Base-by-base conservation (phyloP, 352 stramenopile species). In the Thraustochytrium sp. region DNA sequence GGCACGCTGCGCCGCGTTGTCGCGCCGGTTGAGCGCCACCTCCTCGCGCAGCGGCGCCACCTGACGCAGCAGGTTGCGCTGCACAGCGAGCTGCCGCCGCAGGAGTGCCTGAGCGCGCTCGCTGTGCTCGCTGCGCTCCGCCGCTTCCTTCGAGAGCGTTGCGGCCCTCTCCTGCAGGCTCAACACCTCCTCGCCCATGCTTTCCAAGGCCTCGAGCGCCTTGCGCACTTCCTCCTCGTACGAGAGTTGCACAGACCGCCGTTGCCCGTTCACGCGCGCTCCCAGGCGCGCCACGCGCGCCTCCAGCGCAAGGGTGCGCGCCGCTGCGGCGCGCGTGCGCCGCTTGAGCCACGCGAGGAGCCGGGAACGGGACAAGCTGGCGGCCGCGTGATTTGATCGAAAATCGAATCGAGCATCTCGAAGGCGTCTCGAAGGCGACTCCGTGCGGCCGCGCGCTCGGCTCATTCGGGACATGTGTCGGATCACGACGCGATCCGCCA, bases 1-100 rank as follows among this genome's bases (percentile, higher is more conserved):
- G 11, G 68, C 68, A 18, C 53, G 68, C 53, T 80, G 68, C 16
- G 36, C 49, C 13, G 68, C 44, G 34, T 80, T 80, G 21, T 72
- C 40, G 13, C 11, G 11, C 0, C 21, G 13, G 16, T 61, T 34
- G 9, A 40, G 31, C 23, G 16, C 36, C 4, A 34, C 40, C 38
- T 80, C 68, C 16, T 46, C 68, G 18, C 68, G 48, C 13, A 80
- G 44, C 5, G 16, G 18, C 37, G 48, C 31, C 8, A 80, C 44
- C 23, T 80, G 18, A 2, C 29, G 18, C 9, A 26, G 0, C 49
- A 80, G 26, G 44, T 80, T 80, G 51, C 34, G 31, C 18, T 80
- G 48, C 1, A 53, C 26, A 8, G 13, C 34, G 9, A 26, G 31
- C 53, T 65, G 53, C 18, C 53, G 48, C 26, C 34, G 34, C 16